A percentile compares a stretch with the other conserved stretches of the same genome.
phyloP scores from a whole-genome alignment of 768 basidiomycete species.

The Trichaptum fuscoviolaceum region DNA sequence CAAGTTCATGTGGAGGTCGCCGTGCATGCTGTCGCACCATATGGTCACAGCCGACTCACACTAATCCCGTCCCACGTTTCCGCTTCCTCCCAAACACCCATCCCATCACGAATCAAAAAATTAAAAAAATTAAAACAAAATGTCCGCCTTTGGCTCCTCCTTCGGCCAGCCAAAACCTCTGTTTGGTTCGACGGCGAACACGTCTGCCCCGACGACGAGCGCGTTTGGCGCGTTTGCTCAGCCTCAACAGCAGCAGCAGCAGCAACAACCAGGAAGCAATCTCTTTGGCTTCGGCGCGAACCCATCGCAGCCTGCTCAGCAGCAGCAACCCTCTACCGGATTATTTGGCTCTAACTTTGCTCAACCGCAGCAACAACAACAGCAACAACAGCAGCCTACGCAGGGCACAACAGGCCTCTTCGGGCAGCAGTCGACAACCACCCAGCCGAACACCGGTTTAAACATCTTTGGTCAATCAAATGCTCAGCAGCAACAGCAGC shows the following conservation, averaged over 20 bases:
- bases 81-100: not conserved
- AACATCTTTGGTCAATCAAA: conserved; percentile 4
- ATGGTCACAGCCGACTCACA: not conserved
- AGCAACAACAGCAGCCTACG: conserved; percentile 29
- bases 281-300: conserved; percentile 16
- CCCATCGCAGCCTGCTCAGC: conserved; percentile 16
- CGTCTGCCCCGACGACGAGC: not conserved
- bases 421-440: conserved; percentile 22
- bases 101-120: too few relatives aligned
- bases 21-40: not conserved
- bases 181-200: not conserved
- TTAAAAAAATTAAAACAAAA: not conserved
- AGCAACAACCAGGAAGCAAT: conserved; percentile 21
- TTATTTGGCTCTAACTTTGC: conserved; percentile 22
- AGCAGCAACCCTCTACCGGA: conserved; percentile 19
- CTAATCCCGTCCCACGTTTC: not conserved
- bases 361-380: not conserved
- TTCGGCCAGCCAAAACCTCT: not conserved
- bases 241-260: conserved; percentile 11
- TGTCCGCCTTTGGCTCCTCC: not conserved
- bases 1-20: not conserved
- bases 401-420: conserved; percentile 35
- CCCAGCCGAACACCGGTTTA: not conserved
- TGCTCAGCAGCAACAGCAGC: conserved; percentile 21
- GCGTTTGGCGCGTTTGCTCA: not conserved